phyloP scores from a whole-genome alignment of 2,329 filamentous ascomycete genomes.

The Calcarisporium arbuscula region DNA sequence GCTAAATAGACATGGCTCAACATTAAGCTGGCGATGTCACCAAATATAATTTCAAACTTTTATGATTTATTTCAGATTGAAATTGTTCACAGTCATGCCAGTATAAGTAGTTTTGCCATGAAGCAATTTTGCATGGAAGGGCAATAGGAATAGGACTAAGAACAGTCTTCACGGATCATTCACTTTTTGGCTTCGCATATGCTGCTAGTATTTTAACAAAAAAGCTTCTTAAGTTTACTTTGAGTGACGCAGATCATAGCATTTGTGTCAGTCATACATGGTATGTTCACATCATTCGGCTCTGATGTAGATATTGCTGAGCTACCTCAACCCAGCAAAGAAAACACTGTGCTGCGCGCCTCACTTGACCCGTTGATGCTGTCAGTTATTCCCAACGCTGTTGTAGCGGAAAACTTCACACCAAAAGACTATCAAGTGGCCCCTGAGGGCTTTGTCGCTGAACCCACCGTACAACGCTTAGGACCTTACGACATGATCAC shows the following conservation, averaged over 20 bases:
- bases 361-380: slow-evolving; percentile 96
- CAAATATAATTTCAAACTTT: too few relatives aligned
- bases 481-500: slow-evolving; percentile 84
- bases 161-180: slow-evolving; percentile 97
- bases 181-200: slow-evolving; percentile 94
- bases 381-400: slow-evolving; percentile 94
- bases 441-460: slow-evolving; percentile 31
- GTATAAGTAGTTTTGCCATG: slow-evolving; percentile 90
- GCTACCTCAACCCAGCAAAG: slow-evolving; percentile 59
- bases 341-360: slow-evolving; percentile 92
- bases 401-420: slow-evolving; percentile 92
- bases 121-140: slow-evolving; percentile 87
- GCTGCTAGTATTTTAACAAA: slow-evolving; percentile 94
- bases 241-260: slow-evolving; percentile 96
- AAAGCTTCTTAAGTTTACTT: slow-evolving; percentile 89
- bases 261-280: slow-evolving; percentile 98
- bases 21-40: too few relatives aligned
- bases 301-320: neutral
- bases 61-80: too few relatives aligned
- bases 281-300: slow-evolving; percentile 38
- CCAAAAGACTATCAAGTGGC: slow-evolving; percentile 45
- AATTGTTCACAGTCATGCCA: slow-evolving; percentile 96
- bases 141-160: slow-evolving; percentile 95
- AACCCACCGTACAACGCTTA: slow-evolving; percentile 57
- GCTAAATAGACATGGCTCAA: too few relatives aligned